Base-by-base conservation (phyloP, 768 basidiomycete species). In the Suillus tomentosus region DNA sequence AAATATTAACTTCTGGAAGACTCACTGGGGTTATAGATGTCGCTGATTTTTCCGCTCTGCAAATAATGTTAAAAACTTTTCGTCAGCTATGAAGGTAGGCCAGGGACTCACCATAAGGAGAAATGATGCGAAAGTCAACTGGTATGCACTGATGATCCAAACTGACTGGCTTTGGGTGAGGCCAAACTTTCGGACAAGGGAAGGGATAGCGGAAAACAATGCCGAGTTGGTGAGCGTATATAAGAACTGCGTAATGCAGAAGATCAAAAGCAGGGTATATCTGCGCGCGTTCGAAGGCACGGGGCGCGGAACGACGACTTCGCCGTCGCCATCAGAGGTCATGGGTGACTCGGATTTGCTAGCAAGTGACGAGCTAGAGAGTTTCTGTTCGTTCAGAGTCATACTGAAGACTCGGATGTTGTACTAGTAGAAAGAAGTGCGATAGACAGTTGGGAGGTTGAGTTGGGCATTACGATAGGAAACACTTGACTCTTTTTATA, bases 221-320 rank as follows among this genome's bases (percentile, higher is more conserved):
- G 76, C 67, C 10, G 73, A 76, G 60, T 72, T 73, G 61, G 73
- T 77, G 70, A 79, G 75, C 2, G 73, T 67, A 61, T 79, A 79
- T n/a, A 79, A 66, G 65, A 79, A 79, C 56, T 77, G 71, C 10
- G 77, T 74, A 8, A 75, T 67, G 68, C 76, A 79, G 43, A 80
- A 75, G 5, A 79, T 60, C 27, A 68, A 17, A 4, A 80, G 71
- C 36, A 79, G 72, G 45, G 53, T 54, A 54, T 54, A 54, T 36
- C 34, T 54, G 19, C 19, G 53, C 6, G 19, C 11, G 31, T 54
- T 36, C 7, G 34, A 54, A 54, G 34, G 31, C 13, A 31, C 13
- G 6, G 53, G 19, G 3, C 53, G 53, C 13, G 3, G 34, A n/a
- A n/a, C 11, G 11, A n/a, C 11, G 7, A 11, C 19, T 34, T 54